phyloP scores from a whole-genome alignment of 306 rosid species.

The Biancaea sappan region DNA sequence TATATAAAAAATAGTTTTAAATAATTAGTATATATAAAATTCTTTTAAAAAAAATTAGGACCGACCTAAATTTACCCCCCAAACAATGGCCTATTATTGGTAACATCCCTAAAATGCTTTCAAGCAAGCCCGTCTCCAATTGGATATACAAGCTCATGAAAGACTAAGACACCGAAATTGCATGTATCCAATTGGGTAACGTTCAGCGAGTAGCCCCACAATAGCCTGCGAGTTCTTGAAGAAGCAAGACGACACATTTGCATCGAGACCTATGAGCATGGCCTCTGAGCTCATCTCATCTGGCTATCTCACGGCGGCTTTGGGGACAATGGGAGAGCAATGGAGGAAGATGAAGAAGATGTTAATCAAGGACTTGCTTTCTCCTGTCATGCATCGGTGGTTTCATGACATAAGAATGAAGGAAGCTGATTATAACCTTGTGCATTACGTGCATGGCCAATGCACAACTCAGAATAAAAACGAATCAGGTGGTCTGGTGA shows the following conservation, averaged over 20 bases:
- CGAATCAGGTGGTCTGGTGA: neutral
- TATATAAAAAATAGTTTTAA: too few relatives aligned
- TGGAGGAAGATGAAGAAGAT: slow-evolving; percentile 41
- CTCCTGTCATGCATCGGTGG: neutral
- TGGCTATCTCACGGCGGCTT: slow-evolving; percentile 14
- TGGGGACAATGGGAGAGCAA: slow-evolving; percentile 20
- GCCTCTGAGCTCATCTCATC: neutral
- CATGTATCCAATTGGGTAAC: slow-evolving; percentile 40
- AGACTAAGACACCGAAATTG: slow-evolving; percentile 29
- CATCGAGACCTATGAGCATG: slow-evolving; percentile 36
- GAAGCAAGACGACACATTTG: slow-evolving; percentile 30
- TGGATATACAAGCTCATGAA: slow-evolving; percentile 38
- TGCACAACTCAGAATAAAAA: neutral
- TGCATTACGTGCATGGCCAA: slow-evolving; percentile 21
- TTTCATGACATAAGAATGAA: slow-evolving; percentile 35
- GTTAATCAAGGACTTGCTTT: slow-evolving; percentile 29
- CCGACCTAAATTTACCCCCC: too few relatives aligned
- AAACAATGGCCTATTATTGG: slow-evolving; percentile 39
- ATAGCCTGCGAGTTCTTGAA: slow-evolving; percentile 38
- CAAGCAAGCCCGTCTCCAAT: slow-evolving; percentile 18
- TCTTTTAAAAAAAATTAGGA: too few relatives aligned
- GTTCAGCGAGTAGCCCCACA: slow-evolving; percentile 26
- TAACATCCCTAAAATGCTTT: slow-evolving; percentile 24
- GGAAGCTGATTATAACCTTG: slow-evolving; percentile 45
- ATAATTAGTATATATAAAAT: too few relatives aligned